phyloP scores from a whole-genome alignment of 202 grass and related monocot species.

The Carex arenaria region DNA sequence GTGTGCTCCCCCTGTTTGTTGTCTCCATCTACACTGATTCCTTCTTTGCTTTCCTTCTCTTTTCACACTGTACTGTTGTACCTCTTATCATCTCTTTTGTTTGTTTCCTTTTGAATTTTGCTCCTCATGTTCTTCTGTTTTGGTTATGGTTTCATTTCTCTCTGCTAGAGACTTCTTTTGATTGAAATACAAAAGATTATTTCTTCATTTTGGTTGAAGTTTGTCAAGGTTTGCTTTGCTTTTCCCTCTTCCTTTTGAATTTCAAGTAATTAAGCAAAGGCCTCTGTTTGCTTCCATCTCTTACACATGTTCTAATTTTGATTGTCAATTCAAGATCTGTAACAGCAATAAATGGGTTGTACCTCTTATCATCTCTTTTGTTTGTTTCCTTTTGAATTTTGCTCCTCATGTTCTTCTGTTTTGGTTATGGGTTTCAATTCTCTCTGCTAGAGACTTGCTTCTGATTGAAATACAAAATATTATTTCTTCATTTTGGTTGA shows the following conservation, averaged over 20 bases:
- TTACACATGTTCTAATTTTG: background rate
- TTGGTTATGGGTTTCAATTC: background rate
- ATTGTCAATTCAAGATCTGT: background rate
- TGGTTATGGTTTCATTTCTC: background rate
- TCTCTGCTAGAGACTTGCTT: background rate
- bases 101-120: background rate
- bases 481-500: background rate
- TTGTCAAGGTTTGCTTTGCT: too few species aligned
- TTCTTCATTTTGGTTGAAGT: too few species aligned
- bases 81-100: background rate
- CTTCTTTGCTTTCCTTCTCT: background rate
- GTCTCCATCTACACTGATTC: background rate
- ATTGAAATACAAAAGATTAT: background rate
- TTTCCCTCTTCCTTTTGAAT: too few species aligned
- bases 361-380: background rate
- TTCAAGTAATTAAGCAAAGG: too few species aligned
- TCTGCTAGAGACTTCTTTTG: background rate
- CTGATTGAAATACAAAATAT: background rate
- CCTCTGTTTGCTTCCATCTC: background rate
- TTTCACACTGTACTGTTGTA: background rate
- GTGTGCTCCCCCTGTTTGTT: background rate
- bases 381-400: background rate
- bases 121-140: background rate
- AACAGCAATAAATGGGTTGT: constrained; percentile 40
- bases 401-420: background rate